Base-by-base conservation (phyloP, 495 filamentous ascomycete genomes). In the Aspergillus asperescens region DNA sequence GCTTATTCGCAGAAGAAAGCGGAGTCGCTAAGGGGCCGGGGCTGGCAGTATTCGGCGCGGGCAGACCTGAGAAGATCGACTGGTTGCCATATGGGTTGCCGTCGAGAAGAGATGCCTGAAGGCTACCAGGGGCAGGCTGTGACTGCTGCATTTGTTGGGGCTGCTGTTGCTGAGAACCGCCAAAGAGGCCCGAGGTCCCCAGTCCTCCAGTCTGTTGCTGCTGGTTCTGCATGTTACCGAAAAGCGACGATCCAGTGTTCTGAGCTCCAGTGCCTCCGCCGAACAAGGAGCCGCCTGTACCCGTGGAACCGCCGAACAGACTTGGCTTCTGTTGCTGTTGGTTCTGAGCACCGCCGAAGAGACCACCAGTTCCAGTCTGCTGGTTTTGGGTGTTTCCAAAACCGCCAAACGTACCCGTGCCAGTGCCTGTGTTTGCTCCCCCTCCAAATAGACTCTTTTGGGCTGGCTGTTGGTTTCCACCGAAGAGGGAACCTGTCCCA, bases 11-110 rank as follows among this genome's bases (percentile, higher is more conserved):
- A 52, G 81, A 83, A 19, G 80, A 82, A n/a, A 96, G 79, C 0
- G 93, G 90, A 1, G 90, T 95, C 13, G 90, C 90, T 49, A 96
- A 74, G 4, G 90, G 90, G 28, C 90, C 90, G 1, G 86, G 83
- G 52, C 85, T 84, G 29, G 81, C 73, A 7, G 80, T 67, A 53
- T 77, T 81, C 10, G 83, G 81, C 0, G 79, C 75, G 5, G 78
- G 80, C 18, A 95, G 67, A 34, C 81, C 83, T 3, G 79, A 75
- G 67, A 95, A 95, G 12, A 97, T 78, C 2, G 87, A 86, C 61
- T 83, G 74, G 48, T 83, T 87, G 19, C 93, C 92, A 61, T 94
- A 97, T 0, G 93, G 89, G 35, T 84, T 82, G 18, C 67, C 69
- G 43, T 89, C 88, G 40, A 81, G 82, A 41, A 96, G 80, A 15